Evolutionary conservation across 805 yeast species (phyloP).

Genomic region (Lachancea waltii): DNA sequence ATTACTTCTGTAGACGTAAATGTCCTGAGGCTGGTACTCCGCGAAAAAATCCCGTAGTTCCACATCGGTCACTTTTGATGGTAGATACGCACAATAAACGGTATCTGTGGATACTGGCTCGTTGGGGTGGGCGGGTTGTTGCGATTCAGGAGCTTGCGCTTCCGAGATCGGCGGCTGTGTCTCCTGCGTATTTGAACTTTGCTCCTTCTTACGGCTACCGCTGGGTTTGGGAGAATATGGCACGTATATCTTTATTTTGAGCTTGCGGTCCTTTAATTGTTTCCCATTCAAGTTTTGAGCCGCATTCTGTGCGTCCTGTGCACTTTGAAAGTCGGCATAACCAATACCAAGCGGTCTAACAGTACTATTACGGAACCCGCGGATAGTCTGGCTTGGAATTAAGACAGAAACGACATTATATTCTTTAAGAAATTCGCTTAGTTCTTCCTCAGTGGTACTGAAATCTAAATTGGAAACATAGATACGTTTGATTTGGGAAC

Average conservation of each 20-base stretch:
- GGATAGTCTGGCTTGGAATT: slow-evolving; percentile 49
- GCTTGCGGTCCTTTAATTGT: slow-evolving; percentile 40
- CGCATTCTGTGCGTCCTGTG: slow-evolving; percentile 58
- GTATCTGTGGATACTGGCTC: slow-evolving; percentile 37
- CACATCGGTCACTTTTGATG: slow-evolving; percentile 37
- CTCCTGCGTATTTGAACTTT: background rate
- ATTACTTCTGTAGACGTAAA: slow-evolving; percentile 41
- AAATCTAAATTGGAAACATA: slow-evolving; percentile 50
- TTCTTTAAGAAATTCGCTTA: slow-evolving; percentile 39
- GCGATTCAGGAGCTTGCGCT: background rate
- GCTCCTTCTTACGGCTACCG: slow-evolving; percentile 14
- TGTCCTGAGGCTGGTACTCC: slow-evolving; percentile 41
- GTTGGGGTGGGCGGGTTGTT: slow-evolving; percentile 1
- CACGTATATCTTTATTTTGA: slow-evolving; percentile 38
- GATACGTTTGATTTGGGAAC: slow-evolving; percentile 31
- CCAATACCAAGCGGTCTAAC: slow-evolving; percentile 61
- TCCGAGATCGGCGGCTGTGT: background rate
- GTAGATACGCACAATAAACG: slow-evolving; percentile 39
- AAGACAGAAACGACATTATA: slow-evolving; percentile 41
- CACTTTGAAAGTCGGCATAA: slow-evolving; percentile 69
- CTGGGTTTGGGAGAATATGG: slow-evolving; percentile 34
- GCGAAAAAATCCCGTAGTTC: slow-evolving; percentile 41
- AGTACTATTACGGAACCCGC: slow-evolving; percentile 37
- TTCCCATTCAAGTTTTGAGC: slow-evolving; percentile 59
- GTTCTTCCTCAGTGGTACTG: slow-evolving; percentile 47